Conservation (phyloP, 768 basidiomycete species). For the Suillus tomentosus region DNA sequence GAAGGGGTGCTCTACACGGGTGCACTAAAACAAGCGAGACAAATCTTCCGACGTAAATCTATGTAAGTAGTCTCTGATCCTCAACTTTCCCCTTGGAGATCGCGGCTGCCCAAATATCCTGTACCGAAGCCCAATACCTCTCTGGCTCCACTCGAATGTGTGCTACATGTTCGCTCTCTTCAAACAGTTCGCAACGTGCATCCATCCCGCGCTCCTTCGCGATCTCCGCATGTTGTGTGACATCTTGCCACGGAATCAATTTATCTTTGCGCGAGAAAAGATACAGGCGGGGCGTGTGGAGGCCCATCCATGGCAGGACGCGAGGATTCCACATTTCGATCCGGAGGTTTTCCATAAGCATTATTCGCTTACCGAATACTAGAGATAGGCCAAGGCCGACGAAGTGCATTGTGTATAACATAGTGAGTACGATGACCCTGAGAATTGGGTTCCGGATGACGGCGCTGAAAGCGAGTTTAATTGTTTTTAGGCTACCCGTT, state of each 20-base stretch:
- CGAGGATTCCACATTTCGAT: slow-evolving; percentile 22
- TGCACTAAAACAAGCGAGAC: too few relatives aligned
- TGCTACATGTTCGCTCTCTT: slow-evolving; percentile 37
- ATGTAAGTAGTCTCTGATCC: too few relatives aligned
- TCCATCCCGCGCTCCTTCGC: slow-evolving; percentile 28
- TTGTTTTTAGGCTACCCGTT: slow-evolving; percentile 16
- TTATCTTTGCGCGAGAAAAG: slow-evolving; percentile 36
- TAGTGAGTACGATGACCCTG: slow-evolving; percentile 15
- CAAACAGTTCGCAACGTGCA: slow-evolving; percentile 32
- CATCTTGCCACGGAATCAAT: slow-evolving; percentile 30
- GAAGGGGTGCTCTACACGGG: too few relatives aligned
- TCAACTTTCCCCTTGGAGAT: slow-evolving; percentile 9
- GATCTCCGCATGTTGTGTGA: slow-evolving; percentile 28
- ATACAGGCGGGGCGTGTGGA: slow-evolving; percentile 37
- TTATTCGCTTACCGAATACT: slow-evolving; percentile 23
- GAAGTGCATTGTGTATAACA: slow-evolving; percentile 21
- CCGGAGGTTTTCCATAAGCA: slow-evolving; percentile 12
- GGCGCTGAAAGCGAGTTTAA: slow-evolving; percentile 25
- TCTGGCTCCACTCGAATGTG: slow-evolving; percentile 34
- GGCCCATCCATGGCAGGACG: slow-evolving; percentile 35
- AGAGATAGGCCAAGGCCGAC: slow-evolving; percentile 14
- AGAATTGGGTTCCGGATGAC: slow-evolving; percentile 24
- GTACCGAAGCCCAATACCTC: slow-evolving; percentile 29
- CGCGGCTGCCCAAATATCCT: slow-evolving; percentile 24
- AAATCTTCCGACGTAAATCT: too few relatives aligned